Conservation (phyloP, 2,329 filamentous ascomycete species). For the Colletotrichum trifolii region DNA sequence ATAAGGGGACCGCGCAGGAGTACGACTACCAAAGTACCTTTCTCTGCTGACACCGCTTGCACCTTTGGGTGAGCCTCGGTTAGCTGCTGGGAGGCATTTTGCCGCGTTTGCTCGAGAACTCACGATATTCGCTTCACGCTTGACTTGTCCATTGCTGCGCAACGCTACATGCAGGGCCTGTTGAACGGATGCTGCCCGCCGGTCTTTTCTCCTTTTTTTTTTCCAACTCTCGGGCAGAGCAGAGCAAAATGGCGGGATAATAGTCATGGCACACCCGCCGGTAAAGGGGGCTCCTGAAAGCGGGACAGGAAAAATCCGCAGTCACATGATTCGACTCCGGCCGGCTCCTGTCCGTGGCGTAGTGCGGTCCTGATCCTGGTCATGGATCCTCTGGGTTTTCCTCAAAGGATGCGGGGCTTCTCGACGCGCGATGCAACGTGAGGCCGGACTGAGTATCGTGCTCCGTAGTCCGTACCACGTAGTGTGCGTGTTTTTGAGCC, state of each 20-base stretch:
- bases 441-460: no score
- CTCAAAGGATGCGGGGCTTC: no score
- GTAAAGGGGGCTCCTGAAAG: not conserved
- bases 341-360: not conserved
- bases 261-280: no score
- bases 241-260: not conserved
- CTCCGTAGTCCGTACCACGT: no score
- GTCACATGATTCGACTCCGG: constrained; percentile 20
- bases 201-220: no score
- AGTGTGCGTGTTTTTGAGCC: no score
- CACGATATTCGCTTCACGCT: constrained; percentile 26
- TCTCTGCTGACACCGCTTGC: constrained; percentile 32
- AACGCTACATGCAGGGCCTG: no score
- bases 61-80: constrained; percentile 2
- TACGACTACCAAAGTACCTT: constrained; percentile 14
- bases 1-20: not conserved
- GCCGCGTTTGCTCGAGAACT: not conserved
- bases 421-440: no score
- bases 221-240: not conserved
- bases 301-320: constrained; percentile 4
- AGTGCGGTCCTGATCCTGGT: not conserved
- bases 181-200: no score
- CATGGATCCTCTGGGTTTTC: not conserved
- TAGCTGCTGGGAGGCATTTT: not conserved
- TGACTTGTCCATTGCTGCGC: constrained; percentile 17